Conservation (phyloP, 208 protist species). For the Acanthamoeba rhysodes region DNA sequence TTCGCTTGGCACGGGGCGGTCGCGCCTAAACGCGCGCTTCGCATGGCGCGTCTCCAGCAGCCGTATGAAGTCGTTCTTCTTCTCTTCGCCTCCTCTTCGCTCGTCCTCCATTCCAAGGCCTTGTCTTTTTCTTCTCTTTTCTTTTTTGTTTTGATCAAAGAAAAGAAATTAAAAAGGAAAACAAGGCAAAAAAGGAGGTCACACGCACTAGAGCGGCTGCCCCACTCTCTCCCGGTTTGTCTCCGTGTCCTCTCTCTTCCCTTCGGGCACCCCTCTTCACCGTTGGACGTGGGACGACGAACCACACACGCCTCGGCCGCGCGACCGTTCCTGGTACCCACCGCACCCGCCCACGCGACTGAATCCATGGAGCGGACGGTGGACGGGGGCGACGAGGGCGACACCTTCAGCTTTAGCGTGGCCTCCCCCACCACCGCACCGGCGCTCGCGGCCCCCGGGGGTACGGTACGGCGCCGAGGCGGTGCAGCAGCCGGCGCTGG, state of each 20-base stretch:
- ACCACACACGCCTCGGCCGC: no score
- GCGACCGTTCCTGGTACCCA: no score
- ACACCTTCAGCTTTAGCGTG: slow-evolving; percentile 19
- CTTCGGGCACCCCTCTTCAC: not conserved
- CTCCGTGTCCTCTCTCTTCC: not conserved
- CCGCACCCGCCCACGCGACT: no score
- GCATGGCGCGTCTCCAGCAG: no score
- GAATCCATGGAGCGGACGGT: not conserved
- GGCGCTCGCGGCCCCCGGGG: not conserved
- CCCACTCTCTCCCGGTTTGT: not conserved
- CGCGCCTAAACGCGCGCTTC: no score
- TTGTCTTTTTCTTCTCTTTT: no score
- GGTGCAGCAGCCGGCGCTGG: not conserved
- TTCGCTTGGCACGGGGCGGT: no score
- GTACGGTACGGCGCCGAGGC: not conserved
- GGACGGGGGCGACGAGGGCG: not conserved
- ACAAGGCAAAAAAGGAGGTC: not conserved
- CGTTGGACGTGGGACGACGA: not conserved
- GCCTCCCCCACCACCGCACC: not conserved
- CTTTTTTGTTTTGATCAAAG: not conserved
- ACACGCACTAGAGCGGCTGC: not conserved
- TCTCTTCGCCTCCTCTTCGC: no score
- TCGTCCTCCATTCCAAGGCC: no score
- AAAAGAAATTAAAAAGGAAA: not conserved
- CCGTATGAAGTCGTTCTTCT: no score